These are phyloP conservation scores for Graphiopsis chlorocephala DNA, from an alignment of 2,329 filamentous ascomycete species.

Conservation along the genomic window DNA sequence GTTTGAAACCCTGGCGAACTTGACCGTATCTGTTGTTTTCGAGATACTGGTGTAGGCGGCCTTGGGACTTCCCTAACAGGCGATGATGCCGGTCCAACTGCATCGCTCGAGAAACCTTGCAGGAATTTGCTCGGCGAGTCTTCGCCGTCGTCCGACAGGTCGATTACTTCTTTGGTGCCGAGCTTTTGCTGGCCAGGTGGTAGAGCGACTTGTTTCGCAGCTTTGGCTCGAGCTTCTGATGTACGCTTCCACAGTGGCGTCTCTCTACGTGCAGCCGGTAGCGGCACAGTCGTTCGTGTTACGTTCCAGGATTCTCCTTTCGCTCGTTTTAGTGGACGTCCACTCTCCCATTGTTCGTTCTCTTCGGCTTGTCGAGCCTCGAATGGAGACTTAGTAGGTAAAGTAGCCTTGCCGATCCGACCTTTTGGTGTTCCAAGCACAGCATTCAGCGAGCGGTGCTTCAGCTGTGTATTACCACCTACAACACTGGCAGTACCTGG, in stretches of 20 bases:
- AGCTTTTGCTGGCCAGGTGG: slow-evolving; percentile 23
- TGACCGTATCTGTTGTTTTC: slow-evolving; percentile 29
- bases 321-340: slow-evolving; percentile 39
- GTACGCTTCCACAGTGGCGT: slow-evolving; percentile 29
- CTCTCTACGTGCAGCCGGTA: slow-evolving; percentile 17
- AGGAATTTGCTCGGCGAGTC: slow-evolving; percentile 25
- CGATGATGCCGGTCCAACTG: slow-evolving; percentile 24
- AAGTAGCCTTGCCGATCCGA: slow-evolving; percentile 58
- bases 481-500: neutral
- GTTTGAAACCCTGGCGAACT: slow-evolving; percentile 35
- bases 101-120: slow-evolving; percentile 29
- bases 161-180: slow-evolving; percentile 34
- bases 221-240: slow-evolving; percentile 25
- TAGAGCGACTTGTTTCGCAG: slow-evolving; percentile 19
- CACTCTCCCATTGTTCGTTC: slow-evolving; percentile 32
- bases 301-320: slow-evolving; percentile 22
- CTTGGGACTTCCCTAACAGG: slow-evolving; percentile 22
- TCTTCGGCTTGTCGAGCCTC: slow-evolving; percentile 52
- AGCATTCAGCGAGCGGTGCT: slow-evolving; percentile 60
- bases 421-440: slow-evolving; percentile 65
- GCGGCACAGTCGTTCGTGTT: slow-evolving; percentile 19
- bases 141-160: slow-evolving; percentile 36
- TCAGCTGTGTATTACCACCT: slow-evolving; percentile 37
- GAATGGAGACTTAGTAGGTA: slow-evolving; percentile 63
- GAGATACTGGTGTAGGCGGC: neutral